Percentiles rank a stretch among this genome's conserved stretches.
Conservation (phyloP, 73 alveolate genomes). For the Diophrys appendiculata region DNA sequence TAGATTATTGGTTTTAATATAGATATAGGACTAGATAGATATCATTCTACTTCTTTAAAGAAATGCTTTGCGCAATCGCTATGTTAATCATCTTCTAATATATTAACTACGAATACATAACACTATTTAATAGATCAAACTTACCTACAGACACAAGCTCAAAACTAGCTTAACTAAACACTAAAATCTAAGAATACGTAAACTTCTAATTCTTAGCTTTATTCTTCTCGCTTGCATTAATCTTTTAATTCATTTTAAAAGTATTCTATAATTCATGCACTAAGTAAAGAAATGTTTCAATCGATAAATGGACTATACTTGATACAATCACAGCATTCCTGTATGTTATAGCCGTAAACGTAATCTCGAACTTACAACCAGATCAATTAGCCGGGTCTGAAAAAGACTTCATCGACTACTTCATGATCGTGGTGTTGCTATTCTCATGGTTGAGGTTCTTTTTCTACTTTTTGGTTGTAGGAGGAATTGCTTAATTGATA, state of each 20-base stretch:
- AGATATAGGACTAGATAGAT: slow-evolving; percentile 55
- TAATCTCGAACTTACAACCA: slow-evolving; percentile 27
- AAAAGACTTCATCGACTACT: slow-evolving; percentile 43
- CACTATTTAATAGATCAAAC: slow-evolving; percentile 12
- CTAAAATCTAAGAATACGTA: slow-evolving; percentile 33
- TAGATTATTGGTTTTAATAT: slow-evolving; percentile 57
- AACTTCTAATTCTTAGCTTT: slow-evolving; percentile 43
- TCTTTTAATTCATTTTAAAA: slow-evolving; percentile 35
- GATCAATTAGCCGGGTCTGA: not conserved
- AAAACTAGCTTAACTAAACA: not conserved
- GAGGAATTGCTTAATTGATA: slow-evolving; percentile 40
- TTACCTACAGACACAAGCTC: not conserved
- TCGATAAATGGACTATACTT: slow-evolving; percentile 63
- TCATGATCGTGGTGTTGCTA: slow-evolving; percentile 38
- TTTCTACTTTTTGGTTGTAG: slow-evolving; percentile 48
- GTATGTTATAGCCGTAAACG: slow-evolving; percentile 34
- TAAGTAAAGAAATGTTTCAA: not conserved
- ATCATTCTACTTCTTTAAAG: slow-evolving; percentile 50
- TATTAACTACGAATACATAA: slow-evolving; percentile 45
- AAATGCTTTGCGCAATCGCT: slow-evolving; percentile 51
- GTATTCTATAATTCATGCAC: slow-evolving; percentile 34
- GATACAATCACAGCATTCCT: slow-evolving; percentile 48
- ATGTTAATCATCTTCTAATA: slow-evolving; percentile 56
- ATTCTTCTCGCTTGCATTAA: slow-evolving; percentile 34
- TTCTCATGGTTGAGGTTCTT: slow-evolving; percentile 61